Evolutionary conservation across 2,329 filamentous ascomycete species (phyloP).

Genomic region (Orbilia ellipsospora): DNA sequence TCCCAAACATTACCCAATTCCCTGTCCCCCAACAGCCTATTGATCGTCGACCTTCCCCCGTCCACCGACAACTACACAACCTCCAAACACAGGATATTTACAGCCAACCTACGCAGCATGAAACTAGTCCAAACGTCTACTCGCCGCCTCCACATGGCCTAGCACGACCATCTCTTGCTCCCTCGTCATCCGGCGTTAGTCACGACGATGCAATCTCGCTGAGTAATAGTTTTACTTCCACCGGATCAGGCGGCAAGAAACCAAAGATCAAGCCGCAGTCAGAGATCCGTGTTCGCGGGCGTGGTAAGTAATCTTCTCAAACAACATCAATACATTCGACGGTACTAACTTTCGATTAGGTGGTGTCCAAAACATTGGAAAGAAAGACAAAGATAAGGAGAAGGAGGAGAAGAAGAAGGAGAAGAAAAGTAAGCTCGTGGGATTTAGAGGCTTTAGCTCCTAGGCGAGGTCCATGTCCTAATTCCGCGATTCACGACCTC

Average conservation of each 20-base stretch:
- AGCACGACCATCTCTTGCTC: conserved; percentile 42
- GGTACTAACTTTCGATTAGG: conserved; percentile 61
- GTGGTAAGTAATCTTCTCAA: conserved; percentile 63
- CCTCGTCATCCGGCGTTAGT: conserved; percentile 40
- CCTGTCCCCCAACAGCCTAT: conserved; percentile 35
- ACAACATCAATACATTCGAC: conserved; percentile 7
- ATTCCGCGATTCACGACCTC: conserved; percentile 4
- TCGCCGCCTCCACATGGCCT: conserved; percentile 41
- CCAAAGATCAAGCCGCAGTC: conserved; percentile 66
- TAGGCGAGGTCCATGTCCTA: conserved; percentile 32
- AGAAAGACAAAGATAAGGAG: conserved; percentile 62
- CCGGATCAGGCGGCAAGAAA: conserved; percentile 62
- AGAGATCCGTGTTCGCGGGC: conserved; percentile 68
- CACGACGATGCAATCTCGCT: conserved; percentile 59
- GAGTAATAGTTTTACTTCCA: conserved; percentile 63
- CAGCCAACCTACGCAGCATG: conserved; percentile 26
- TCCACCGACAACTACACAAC: conserved; percentile 45
- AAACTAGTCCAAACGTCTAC: conserved; percentile 47
- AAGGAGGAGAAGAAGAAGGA: conserved; percentile 66
- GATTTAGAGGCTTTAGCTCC: conserved; percentile 52
- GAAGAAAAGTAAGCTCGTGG: conserved; percentile 48
- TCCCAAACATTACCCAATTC: conserved; percentile 41
- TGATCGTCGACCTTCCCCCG: conserved; percentile 48
- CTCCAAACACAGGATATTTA: conserved; percentile 41
- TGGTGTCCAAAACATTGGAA: conserved; percentile 68